These are phyloP conservation scores for Ochetophila trinervis DNA, from an alignment of 306 rosid species.

Conservation along the genomic window DNA sequence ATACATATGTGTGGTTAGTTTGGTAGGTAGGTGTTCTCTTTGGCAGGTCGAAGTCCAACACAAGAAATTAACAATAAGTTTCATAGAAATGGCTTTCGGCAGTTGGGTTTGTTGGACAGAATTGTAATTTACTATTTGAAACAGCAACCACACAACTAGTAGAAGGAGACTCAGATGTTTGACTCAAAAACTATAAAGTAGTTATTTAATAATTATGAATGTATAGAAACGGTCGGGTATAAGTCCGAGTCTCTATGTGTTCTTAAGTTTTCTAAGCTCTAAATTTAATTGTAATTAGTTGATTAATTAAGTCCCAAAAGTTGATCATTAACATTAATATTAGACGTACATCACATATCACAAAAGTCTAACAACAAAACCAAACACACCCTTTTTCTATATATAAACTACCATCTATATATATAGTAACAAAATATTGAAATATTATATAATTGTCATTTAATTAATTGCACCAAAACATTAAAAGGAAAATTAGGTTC, in stretches of 20 bases:
- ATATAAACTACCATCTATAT: too few relatives aligned
- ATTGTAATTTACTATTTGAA: slow-evolving; percentile 14
- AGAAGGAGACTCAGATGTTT: slow-evolving; percentile 14
- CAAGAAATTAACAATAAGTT: slow-evolving; percentile 19
- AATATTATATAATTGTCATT: too few relatives aligned
- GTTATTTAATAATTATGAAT: slow-evolving; percentile 3
- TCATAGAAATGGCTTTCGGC: slow-evolving; percentile 46
- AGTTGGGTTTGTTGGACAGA: slow-evolving; percentile 16
- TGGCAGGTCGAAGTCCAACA: slow-evolving; percentile 26
- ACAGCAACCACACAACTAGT: not conserved
- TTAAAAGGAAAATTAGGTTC: too few relatives aligned
- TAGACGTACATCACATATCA: slow-evolving; percentile 10
- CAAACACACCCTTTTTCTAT: slow-evolving; percentile 23
- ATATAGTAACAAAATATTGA: too few relatives aligned
- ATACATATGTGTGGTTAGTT: not conserved
- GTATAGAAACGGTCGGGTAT: not conserved
- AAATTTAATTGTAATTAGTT: slow-evolving; percentile 25
- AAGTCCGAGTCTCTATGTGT: slow-evolving; percentile 44
- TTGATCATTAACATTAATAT: slow-evolving; percentile 19
- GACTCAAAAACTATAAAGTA: slow-evolving; percentile 22
- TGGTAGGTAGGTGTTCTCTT: slow-evolving; percentile 46
- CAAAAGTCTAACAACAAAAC: slow-evolving; percentile 38
- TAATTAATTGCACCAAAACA: too few relatives aligned
- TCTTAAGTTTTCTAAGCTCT: slow-evolving; percentile 31
- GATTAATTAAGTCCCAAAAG: slow-evolving; percentile 56